Percentiles rank a stretch among this genome's conserved stretches.
Conservation (phyloP, 2,329 filamentous ascomycete genomes). For the Colletotrichum liaoningense region DNA sequence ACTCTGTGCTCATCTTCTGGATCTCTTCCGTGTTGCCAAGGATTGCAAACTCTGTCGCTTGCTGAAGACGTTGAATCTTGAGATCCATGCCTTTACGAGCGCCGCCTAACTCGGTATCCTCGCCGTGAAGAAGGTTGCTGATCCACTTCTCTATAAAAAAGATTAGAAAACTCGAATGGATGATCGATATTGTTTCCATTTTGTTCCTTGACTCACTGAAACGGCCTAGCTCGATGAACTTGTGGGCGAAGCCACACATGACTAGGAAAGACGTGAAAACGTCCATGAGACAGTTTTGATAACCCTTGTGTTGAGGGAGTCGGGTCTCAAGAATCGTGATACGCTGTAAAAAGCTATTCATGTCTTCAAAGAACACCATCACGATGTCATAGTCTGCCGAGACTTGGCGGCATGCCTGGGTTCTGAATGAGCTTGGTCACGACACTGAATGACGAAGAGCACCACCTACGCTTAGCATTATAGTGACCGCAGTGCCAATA, state of each 20-base stretch:
- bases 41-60: slow-evolving; percentile 48
- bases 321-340: slow-evolving; percentile 47
- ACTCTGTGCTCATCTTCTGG: slow-evolving; percentile 41
- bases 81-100: slow-evolving; percentile 45
- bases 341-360: slow-evolving; percentile 49
- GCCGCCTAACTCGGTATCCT: slow-evolving; percentile 44
- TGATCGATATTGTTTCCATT: neutral
- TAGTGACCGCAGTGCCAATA: slow-evolving; percentile 48
- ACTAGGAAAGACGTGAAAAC: slow-evolving; percentile 49
- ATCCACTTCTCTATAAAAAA: slow-evolving; percentile 43
- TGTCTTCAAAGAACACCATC: slow-evolving; percentile 51
- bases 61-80: slow-evolving; percentile 42
- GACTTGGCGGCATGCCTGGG: slow-evolving; percentile 42
- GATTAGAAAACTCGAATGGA: neutral
- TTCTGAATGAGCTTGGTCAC: neutral
- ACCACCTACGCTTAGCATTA: slow-evolving; percentile 41
- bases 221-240: slow-evolving; percentile 47
- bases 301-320: slow-evolving; percentile 44
- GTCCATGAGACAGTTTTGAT: slow-evolving; percentile 49
- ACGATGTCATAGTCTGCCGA: slow-evolving; percentile 52
- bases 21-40: slow-evolving; percentile 47
- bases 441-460: neutral
- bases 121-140: slow-evolving; percentile 42
- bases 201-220: slow-evolving; percentile 40
- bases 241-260: slow-evolving; percentile 47